Conservation (phyloP, 495 filamentous ascomycete species). For the Sporormia fimetaria region DNA sequence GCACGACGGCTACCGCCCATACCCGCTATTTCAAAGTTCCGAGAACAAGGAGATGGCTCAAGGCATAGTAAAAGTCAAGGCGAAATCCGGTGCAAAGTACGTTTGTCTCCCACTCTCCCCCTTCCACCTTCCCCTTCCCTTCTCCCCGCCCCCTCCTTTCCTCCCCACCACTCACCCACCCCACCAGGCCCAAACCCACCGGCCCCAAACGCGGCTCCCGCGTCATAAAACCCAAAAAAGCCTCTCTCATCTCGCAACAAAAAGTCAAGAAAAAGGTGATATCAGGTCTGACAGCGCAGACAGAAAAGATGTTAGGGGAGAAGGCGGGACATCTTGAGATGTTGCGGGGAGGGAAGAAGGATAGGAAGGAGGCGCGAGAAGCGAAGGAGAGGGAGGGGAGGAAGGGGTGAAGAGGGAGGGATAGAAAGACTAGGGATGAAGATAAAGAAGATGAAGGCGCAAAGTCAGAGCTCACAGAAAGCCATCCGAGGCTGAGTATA, state of each 20-base stretch:
- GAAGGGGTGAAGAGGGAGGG: not conserved
- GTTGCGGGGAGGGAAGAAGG: conserved; percentile 54
- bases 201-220: conserved; percentile 45
- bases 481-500: no score
- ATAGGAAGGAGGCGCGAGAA: conserved; percentile 28
- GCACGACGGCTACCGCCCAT: not conserved
- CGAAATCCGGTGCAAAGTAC: conserved; percentile 21
- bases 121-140: not conserved
- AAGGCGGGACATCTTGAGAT: conserved; percentile 66
- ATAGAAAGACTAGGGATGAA: conserved; percentile 1
- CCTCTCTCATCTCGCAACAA: conserved; percentile 44
- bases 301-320: conserved; percentile 53
- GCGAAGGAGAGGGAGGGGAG: not conserved
- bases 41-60: conserved; percentile 29
- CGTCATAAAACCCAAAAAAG: conserved; percentile 60
- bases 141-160: not conserved
- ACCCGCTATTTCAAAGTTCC: not conserved
- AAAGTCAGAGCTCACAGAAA: no score
- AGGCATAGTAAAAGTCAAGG: conserved; percentile 25
- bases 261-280: conserved; percentile 61
- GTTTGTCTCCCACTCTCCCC: not conserved
- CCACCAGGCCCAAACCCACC: conserved; percentile 18
- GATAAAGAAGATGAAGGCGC: not conserved
- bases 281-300: conserved; percentile 50
- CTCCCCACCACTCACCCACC: conserved; percentile 3